Base-by-base conservation (phyloP, 345 rosid species). In the Carallia pectinifolia region DNA sequence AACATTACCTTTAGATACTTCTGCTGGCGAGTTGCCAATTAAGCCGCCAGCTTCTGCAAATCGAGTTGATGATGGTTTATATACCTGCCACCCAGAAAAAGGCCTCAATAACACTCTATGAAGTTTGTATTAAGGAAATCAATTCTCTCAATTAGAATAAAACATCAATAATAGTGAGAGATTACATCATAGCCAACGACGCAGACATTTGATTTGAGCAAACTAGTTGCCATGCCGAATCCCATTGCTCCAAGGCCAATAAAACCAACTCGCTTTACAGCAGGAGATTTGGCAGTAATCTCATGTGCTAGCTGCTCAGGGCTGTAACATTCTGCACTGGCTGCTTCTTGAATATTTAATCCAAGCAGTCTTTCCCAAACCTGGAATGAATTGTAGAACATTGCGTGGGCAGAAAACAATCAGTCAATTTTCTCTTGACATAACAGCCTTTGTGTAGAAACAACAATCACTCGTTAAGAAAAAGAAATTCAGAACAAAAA, bases 201-300 rank as follows among this genome's bases (percentile, higher is more conserved):
- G 61, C 69, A 62, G 76, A 81, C 91, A 4, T 88, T 87, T 23
- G 89, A 83, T 71, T 85, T 89, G 71, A 91, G 72, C 69, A 94
- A 81, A 62, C 91, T 86, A 60, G 90, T 77, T 78, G 98, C 98
- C 98, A 93, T 91, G 76, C 96, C 98, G 79, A 91, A 89, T 62
- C 98, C 98, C 98, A 93, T 93, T 84, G 96, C 98, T 73, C 98
- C 98, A 62, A 94, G 98, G 64, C 98, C 98, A 80, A 94, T 86
- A 74, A 91, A 94, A 73, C 97, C 98, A 69, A 94, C 76, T 77
- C 81, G 83, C 55, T 76, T 75, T 50, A 89, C 95, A 55, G 83
- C 65, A 76, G 75, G 78, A 68, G 91, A 87, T 70, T 80, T 80
- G 74, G 83, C 61, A 67, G 76, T 77, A 66, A 89, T 73, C 70